A percentile compares a stretch with the other conserved stretches of the same genome.
Conservation (phyloP, 768 basidiomycete species). For the Tulasnella sp. region DNA sequence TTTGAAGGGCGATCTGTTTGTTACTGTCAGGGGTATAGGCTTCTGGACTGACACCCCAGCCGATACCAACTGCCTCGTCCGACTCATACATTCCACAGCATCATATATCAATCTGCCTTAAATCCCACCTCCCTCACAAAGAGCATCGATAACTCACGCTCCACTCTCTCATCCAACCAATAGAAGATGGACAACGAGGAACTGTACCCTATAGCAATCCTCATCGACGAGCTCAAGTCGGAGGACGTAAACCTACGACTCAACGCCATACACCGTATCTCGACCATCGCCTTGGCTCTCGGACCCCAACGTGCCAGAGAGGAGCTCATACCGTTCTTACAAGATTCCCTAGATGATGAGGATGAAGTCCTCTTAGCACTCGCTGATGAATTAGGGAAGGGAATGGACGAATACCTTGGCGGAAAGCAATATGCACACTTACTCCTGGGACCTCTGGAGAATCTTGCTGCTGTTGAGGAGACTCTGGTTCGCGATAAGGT, state of each 20-base stretch:
- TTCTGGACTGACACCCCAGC: no score
- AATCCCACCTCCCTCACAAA: no score
- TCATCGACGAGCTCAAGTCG: constrained; percentile 95
- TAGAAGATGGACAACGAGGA: constrained; percentile 25
- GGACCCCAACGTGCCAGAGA: constrained; percentile 91
- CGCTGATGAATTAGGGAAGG: constrained; percentile 87
- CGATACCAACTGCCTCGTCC: no score
- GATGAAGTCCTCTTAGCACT: constrained; percentile 94
- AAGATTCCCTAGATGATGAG: constrained; percentile 98
- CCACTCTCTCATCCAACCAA: no score
- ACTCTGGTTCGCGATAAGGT: constrained; percentile 97
- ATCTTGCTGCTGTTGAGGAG: constrained; percentile 93
- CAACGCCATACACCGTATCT: constrained; percentile 93
- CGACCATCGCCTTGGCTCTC: constrained; percentile 93
- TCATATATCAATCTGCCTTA: no score
- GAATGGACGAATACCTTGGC: constrained; percentile 90
- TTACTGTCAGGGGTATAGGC: no score
- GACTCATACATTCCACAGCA: no score
- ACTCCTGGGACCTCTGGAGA: constrained; percentile 85
- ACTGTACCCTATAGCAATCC: constrained; percentile 90
- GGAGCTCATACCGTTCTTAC: constrained; percentile 92
- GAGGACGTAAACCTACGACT: constrained; percentile 94
- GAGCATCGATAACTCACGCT: no score
- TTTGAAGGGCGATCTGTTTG: no score
- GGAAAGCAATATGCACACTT: constrained; percentile 80